Evolutionary conservation across 345 rosid genomes (phyloP).

Genomic region (Cardamine resedifolia): DNA sequence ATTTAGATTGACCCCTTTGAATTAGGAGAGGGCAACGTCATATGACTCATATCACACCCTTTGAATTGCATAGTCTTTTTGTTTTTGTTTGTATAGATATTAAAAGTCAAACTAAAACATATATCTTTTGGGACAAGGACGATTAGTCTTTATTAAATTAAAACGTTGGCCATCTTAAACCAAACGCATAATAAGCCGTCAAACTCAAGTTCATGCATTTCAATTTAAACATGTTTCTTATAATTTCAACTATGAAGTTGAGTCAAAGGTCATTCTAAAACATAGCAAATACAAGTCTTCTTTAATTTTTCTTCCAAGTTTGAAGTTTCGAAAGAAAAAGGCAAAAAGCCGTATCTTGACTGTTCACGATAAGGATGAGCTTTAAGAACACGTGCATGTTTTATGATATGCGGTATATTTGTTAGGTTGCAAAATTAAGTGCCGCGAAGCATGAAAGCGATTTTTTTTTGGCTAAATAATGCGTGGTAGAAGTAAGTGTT

Average conservation of each 20-base stretch:
- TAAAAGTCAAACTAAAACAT: conserved; percentile 24
- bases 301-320: not conserved
- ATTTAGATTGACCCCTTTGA: conserved; percentile 30
- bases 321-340: not conserved
- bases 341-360: conserved; percentile 29
- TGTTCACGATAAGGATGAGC: conserved; percentile 26
- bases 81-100: not conserved
- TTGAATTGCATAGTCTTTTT: not conserved
- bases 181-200: conserved; percentile 32
- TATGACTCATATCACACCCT: conserved; percentile 13
- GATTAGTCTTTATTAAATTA: conserved; percentile 17
- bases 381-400: conserved; percentile 26
- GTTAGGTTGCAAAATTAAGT: not conserved
- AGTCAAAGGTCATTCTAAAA: conserved; percentile 30
- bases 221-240: conserved; percentile 12
- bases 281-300: conserved; percentile 3
- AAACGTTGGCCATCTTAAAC: conserved; percentile 11
- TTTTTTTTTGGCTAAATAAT: not conserved
- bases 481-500: not conserved
- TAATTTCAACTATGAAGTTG: not conserved
- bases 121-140: not conserved
- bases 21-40: conserved; percentile 24
- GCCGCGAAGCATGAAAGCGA: not conserved
- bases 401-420: not conserved
- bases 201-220: conserved; percentile 31